A percentile compares a stretch with the other conserved stretches of the same genome.
phyloP scores from a whole-genome alignment of 2,329 filamentous ascomycete genomes.

The Botryotinia narcissicola region DNA sequence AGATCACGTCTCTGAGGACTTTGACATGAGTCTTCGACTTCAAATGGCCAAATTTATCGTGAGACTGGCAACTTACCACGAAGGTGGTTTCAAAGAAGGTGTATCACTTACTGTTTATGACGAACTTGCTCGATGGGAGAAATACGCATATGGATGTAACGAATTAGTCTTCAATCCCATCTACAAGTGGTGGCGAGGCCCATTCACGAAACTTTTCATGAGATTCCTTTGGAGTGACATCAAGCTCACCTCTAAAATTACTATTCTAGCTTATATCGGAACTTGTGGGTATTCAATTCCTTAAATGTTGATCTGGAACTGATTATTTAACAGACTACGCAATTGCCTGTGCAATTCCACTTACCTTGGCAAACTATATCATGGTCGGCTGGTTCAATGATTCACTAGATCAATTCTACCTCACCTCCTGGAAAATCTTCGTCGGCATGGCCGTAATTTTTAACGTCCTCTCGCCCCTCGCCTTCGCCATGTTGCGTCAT shows the following conservation, averaged over 20 bases:
- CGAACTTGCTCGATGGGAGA: constrained; percentile 69
- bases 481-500: constrained; percentile 31
- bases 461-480: constrained; percentile 46
- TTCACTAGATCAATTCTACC: constrained; percentile 63
- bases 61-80: constrained; percentile 66
- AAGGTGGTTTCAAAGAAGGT: constrained; percentile 69
- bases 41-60: constrained; percentile 67
- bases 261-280: constrained; percentile 68
- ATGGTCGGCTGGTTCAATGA: constrained; percentile 70
- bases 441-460: constrained; percentile 64
- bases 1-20: constrained; percentile 66
- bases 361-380: constrained; percentile 69
- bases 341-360: constrained; percentile 63
- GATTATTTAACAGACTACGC: constrained; percentile 47
- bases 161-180: constrained; percentile 70
- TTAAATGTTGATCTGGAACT: background rate
- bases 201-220: constrained; percentile 64
- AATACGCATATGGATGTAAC: constrained; percentile 69
- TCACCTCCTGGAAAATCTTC: constrained; percentile 64
- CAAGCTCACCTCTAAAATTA: constrained; percentile 64
- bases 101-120: constrained; percentile 73
- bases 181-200: constrained; percentile 60
- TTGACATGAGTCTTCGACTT: constrained; percentile 70
- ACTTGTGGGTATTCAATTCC: constrained; percentile 28
- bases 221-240: constrained; percentile 61